A percentile compares a stretch with the other conserved stretches of the same genome.
These are phyloP conservation scores for Candida succiphila DNA, from an alignment of 805 yeast species.

Conservation along the genomic window DNA sequence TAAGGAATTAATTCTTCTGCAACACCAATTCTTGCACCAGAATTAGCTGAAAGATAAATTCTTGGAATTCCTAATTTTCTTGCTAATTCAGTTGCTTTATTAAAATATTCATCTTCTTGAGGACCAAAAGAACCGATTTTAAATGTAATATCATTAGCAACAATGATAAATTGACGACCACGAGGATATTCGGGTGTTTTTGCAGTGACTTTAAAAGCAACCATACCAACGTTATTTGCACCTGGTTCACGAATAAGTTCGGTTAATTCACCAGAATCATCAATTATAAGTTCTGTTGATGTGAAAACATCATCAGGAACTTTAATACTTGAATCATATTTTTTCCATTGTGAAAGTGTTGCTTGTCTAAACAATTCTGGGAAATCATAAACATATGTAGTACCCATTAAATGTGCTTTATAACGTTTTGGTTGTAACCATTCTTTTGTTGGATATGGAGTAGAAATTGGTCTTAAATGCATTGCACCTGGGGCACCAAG, in stretches of 20 bases:
- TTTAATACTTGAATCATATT: constrained; percentile 40
- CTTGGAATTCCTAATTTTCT: constrained; percentile 90
- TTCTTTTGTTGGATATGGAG: constrained; percentile 97
- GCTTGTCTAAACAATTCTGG: constrained; percentile 98
- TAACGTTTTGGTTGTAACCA: constrained; percentile 98
- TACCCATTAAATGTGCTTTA: constrained; percentile 96
- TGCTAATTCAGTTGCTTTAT: constrained; percentile 87
- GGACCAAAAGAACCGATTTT: constrained; percentile 99
- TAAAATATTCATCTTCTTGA: constrained; percentile 84
- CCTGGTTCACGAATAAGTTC: constrained; percentile 96
- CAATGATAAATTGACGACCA: constrained; percentile 87
- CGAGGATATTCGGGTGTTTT: constrained; percentile 96
- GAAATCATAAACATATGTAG: constrained; percentile 97
- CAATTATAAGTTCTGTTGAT: constrained; percentile 73
- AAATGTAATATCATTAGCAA: constrained; percentile 95
- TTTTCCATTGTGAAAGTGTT: constrained; percentile 75
- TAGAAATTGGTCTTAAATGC: constrained; percentile 93
- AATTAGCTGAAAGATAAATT: constrained; percentile 92
- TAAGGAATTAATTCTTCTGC: constrained; percentile 92
- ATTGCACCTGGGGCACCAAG: constrained; percentile 91
- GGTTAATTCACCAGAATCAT: constrained; percentile 71
- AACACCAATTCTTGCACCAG: constrained; percentile 98
- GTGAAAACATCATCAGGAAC: constrained; percentile 71
- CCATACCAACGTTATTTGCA: constrained; percentile 94
- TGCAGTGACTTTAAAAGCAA: constrained; percentile 83